phyloP scores from a whole-genome alignment of 2,329 filamentous ascomycete genomes.

The Acephala macrosclerotiorum region DNA sequence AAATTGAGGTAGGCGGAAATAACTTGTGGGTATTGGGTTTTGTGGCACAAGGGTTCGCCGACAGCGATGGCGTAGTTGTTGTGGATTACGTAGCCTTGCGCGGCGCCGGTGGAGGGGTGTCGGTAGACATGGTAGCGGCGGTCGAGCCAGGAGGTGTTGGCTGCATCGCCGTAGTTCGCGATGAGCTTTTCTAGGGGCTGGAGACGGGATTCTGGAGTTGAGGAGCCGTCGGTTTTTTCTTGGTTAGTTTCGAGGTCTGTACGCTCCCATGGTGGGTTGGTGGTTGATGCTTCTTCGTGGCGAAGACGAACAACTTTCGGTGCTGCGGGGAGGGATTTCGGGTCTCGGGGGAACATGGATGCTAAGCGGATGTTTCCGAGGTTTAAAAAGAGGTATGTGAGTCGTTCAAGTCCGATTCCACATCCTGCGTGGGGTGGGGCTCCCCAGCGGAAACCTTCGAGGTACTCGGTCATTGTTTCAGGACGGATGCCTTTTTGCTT shows the following conservation, averaged over 20 bases:
- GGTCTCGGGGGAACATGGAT: slow-evolving; percentile 86
- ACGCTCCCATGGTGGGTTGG: slow-evolving; percentile 69
- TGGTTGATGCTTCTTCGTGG: slow-evolving; percentile 87
- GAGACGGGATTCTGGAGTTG: slow-evolving; percentile 49
- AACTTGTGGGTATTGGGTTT: slow-evolving; percentile 76
- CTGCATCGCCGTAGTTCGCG: slow-evolving; percentile 93
- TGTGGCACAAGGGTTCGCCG: slow-evolving; percentile 86
- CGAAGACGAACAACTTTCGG: slow-evolving; percentile 70
- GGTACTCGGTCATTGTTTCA: slow-evolving; percentile 87
- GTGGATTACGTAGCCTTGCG: slow-evolving; percentile 81
- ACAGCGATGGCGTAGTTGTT: slow-evolving; percentile 83
- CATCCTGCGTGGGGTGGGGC: slow-evolving; percentile 90
- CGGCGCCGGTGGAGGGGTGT: slow-evolving; percentile 79
- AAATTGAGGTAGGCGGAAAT: slow-evolving; percentile 78
- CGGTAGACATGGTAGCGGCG: slow-evolving; percentile 89
- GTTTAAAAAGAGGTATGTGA: slow-evolving; percentile 85
- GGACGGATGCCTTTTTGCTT: slow-evolving; percentile 76
- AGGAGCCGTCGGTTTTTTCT: slow-evolving; percentile 6
- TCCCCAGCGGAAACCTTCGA: slow-evolving; percentile 87
- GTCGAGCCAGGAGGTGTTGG: slow-evolving; percentile 93
- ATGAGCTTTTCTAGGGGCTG: slow-evolving; percentile 87
- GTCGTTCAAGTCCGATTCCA: slow-evolving; percentile 87
- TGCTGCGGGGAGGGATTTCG: slow-evolving; percentile 80
- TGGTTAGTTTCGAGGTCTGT: slow-evolving; percentile 35
- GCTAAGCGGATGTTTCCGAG: slow-evolving; percentile 90